Conservation (phyloP, 1,284 basidiomycete genomes). For the Naganishia sp. region DNA sequence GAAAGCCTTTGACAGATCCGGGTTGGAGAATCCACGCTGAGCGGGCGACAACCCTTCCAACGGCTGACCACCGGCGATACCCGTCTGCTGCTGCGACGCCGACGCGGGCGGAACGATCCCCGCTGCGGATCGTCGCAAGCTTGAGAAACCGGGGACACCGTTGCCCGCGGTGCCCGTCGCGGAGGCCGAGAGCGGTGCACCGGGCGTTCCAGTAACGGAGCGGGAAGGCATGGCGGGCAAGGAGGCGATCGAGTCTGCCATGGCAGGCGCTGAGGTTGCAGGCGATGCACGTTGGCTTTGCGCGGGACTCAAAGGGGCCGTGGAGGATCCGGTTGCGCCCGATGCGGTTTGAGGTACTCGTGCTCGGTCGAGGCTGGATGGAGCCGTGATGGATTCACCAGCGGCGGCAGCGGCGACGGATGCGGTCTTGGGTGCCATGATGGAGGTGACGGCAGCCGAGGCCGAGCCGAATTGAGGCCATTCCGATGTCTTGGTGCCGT, state of each 20-base stretch:
- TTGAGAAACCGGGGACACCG: constrained; percentile 34
- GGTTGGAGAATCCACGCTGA: constrained; percentile 54
- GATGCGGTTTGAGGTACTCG: constrained; percentile 12
- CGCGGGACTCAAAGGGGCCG: constrained; percentile 17
- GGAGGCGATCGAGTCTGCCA: constrained; percentile 52
- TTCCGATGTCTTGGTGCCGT: constrained; percentile 72
- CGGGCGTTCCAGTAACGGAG: constrained; percentile 51
- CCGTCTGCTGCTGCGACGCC: constrained; percentile 6
- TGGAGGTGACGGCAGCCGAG: constrained; percentile 63
- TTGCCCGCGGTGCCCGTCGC: background rate
- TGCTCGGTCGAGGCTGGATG: constrained; percentile 47
- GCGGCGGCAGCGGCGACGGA: constrained; percentile 67
- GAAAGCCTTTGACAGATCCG: constrained; percentile 57
- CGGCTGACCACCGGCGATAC: constrained; percentile 33
- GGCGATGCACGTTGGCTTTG: constrained; percentile 30
- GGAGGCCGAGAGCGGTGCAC: constrained; percentile 35
- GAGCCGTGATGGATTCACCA: constrained; percentile 36
- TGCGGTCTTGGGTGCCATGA: constrained; percentile 57
- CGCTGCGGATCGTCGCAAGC: constrained; percentile 40
- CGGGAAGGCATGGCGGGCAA: constrained; percentile 54
- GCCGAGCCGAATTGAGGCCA: constrained; percentile 83
- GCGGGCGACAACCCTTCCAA: constrained; percentile 46
- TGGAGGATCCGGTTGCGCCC: background rate
- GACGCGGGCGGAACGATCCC: constrained; percentile 36
- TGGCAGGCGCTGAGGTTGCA: constrained; percentile 38